Evolutionary conservation across 495 filamentous ascomycete genomes (phyloP), one percentile per base, ranked within the genome.

Genomic region (Chlorociboria aeruginascens): DNA sequence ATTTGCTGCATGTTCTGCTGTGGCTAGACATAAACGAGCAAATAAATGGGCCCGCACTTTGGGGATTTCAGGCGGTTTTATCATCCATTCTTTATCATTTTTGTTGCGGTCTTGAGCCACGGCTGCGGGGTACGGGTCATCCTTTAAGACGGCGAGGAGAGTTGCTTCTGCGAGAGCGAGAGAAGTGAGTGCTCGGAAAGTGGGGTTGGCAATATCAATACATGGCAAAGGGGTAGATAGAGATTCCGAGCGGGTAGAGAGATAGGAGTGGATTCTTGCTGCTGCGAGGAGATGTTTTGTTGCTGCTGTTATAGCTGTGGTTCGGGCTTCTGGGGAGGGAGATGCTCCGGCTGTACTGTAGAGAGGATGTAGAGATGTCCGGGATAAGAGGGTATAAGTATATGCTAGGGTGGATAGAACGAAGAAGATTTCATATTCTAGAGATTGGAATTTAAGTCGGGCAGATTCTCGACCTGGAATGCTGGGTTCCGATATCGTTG

Each of bases 41-140:
- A 92, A 94, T 4, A 97, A 68, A 56, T 89, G 77, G 0, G 87
- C 90, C 16, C 89, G 77, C 14, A 96, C 87, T 56, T 87, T 89
- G 20, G 86, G 86, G 25, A 95, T 85, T 43, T 85, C 79, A 10
- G 88, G 86, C 0, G 83, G 74, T 57, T 81, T 82, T 54, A 89
- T 85, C 87, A 95, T 94, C 89, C 89, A 95, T 54, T 93, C 88
- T 32, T 73, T 83, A 61, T 88, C 85, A 51, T 83, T 78, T 28
- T 79, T 73, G 56, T 92, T 89, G 31, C 86, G 73, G 40, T 78
- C 76, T 47, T 87, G 83, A 9, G 85, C 77, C 30, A 87, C 82
- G 11, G 77, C 75, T 2, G 79, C 78, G 1, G 92, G 80, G 56
- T 97, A 95, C 0, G 90, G 86, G 58, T 98, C 92, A 54, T 95